Evolutionary conservation across 2,329 filamentous ascomycete species (phyloP).

Genomic region (Chaetomiaceae sp.): DNA sequence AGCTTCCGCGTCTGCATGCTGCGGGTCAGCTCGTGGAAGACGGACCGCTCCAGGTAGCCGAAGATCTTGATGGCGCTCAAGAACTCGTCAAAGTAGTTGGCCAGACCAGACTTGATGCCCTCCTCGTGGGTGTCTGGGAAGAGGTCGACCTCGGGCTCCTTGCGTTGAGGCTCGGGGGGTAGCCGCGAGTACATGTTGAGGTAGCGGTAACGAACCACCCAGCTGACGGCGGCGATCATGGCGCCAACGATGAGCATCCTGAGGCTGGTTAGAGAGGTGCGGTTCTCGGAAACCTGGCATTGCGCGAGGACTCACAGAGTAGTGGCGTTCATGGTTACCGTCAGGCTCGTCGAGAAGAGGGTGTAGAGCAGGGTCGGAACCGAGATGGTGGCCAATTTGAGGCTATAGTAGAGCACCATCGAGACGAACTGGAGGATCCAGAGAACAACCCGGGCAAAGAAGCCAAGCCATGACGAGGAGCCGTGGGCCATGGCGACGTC

Average conservation of each 20-base stretch:
- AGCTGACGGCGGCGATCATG: conserved; percentile 79
- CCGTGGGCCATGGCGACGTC: conserved; percentile 36
- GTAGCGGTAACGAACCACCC: conserved; percentile 92
- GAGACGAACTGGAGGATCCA: conserved; percentile 53
- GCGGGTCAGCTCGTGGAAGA: conserved; percentile 94
- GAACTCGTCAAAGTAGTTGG: conserved; percentile 98
- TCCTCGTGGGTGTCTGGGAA: conserved; percentile 91
- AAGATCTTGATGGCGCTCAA: conserved; percentile 98
- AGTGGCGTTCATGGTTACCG: conserved; percentile 97
- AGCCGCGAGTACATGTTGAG: conserved; percentile 95
- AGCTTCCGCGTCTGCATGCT: conserved; percentile 98
- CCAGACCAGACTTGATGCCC: conserved; percentile 81
- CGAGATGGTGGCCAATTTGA: conserved; percentile 83
- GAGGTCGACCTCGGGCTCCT: conserved; percentile 91
- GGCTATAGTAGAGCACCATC: conserved; percentile 67
- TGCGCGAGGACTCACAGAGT: conserved; percentile 66
- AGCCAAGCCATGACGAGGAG: conserved; percentile 53
- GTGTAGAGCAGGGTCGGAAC: conserved; percentile 85
- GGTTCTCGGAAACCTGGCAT: no score
- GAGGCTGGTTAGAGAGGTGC: conserved; percentile 1
- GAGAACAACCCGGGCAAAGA: conserved; percentile 53
- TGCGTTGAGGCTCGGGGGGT: conserved; percentile 89
- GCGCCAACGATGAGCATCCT: conserved; percentile 73
- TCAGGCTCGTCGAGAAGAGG: conserved; percentile 86
- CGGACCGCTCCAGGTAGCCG: conserved; percentile 90